Evolutionary conservation across 352 stramenopile genomes (phyloP), one percentile per base, ranked within the genome.

Genomic region (Pythium utonaiense): DNA sequence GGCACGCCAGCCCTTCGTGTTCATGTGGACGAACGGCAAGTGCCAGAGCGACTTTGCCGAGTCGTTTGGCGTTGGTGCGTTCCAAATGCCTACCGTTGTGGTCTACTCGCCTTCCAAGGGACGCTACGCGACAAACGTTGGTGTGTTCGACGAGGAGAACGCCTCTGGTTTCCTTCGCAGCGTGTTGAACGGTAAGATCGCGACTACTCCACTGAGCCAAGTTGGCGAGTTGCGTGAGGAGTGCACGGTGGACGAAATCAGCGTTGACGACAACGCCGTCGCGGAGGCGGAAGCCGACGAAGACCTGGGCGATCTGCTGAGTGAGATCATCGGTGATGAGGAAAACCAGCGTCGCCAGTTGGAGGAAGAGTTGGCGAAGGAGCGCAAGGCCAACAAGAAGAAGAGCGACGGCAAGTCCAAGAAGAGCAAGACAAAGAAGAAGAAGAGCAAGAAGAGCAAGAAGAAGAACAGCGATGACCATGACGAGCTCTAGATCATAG

Each of bases 21-120:
- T 88, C 52, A 83, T 91, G 76, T 89, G 78, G 77, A 71, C 83
- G 13, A 89, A 88, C 28, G 83, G 81, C 22, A 86, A 85, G 49
- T 93, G 83, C 40, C 83, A 93, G 41, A 75, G 63, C n/a, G 62
- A 70, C 0, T 90, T 91, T 36, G 83, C 83, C 0, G 75, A 80
- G 41, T 81, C 75, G 13, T 89, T 93, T 36, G 81, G 77, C 13
- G 66, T 91, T 27, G 83, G 80, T 9, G 60, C 73, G 19, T 93
- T 84, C 60, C 81, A 93, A 45, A 87, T 93, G 75, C 83, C 80
- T 8, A 89, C 81, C 1, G 55, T 93, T 1, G 78, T 78, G 14
- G 78, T 93, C 14, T 91, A 89, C 52, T 89, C 83, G 13, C 77
- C 82, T n/a, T 75, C 77, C 0, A 91, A 91, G 67, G 69, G 71